phyloP scores from a whole-genome alignment of 1,139 yeast species.

The Suhomyces panamericanus region DNA sequence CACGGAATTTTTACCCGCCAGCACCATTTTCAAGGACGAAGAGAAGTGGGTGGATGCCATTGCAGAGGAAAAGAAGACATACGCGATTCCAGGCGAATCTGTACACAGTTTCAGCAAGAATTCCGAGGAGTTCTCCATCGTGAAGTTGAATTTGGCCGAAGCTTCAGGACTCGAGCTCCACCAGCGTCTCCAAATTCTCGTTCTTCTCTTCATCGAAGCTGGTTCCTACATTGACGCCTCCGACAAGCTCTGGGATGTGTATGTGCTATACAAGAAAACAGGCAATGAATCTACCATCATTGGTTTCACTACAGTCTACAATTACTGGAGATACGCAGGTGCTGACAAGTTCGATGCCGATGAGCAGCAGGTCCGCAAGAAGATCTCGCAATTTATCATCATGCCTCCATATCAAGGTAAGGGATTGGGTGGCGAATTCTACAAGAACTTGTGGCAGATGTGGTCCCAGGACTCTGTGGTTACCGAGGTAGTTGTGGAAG shows the following conservation, averaged over 20 bases:
- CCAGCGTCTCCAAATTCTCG: slow-evolving; percentile 73
- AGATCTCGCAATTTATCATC: slow-evolving; percentile 84
- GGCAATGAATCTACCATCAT: slow-evolving; percentile 49
- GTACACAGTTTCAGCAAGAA: slow-evolving; percentile 34
- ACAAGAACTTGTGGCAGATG: slow-evolving; percentile 49
- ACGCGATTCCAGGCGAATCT: slow-evolving; percentile 51
- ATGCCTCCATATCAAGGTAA: slow-evolving; percentile 78
- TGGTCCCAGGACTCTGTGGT: slow-evolving; percentile 59
- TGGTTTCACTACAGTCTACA: slow-evolving; percentile 83
- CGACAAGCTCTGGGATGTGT: slow-evolving; percentile 75
- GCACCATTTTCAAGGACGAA: slow-evolving; percentile 63
- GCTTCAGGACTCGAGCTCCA: slow-evolving; percentile 55
- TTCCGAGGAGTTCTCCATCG: slow-evolving; percentile 27
- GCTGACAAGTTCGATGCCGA: slow-evolving; percentile 54
- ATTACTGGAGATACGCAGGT: slow-evolving; percentile 77
- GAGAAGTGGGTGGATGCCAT: slow-evolving; percentile 61
- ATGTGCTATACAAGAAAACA: slow-evolving; percentile 50
- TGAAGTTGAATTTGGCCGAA: slow-evolving; percentile 41
- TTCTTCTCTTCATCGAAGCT: slow-evolving; percentile 85
- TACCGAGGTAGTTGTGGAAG: slow-evolving; percentile 86
- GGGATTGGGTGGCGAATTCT: slow-evolving; percentile 69
- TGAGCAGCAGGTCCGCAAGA: slow-evolving; percentile 53
- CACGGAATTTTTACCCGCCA: slow-evolving; percentile 58
- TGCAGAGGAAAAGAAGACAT: slow-evolving; percentile 46
- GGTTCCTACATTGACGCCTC: slow-evolving; percentile 81